phyloP scores from a whole-genome alignment of 2,329 filamentous ascomycete species.

The Venturia oleaginea region DNA sequence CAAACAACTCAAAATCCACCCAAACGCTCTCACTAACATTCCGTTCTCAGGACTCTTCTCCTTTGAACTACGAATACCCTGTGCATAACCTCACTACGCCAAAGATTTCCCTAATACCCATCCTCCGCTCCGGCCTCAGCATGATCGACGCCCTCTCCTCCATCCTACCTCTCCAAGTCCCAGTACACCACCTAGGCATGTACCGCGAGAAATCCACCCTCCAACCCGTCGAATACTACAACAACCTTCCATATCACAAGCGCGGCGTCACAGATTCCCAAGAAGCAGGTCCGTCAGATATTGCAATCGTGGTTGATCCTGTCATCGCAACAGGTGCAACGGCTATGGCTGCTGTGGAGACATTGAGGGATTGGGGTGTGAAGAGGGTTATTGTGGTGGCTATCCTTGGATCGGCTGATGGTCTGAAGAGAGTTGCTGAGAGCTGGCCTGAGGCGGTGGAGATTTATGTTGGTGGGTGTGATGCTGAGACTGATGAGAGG shows the following conservation, averaged over 20 bases:
- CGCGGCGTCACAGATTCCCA: constrained; percentile 32
- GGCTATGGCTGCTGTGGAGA: constrained; percentile 80
- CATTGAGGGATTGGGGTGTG: constrained; percentile 86
- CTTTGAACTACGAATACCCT: constrained; percentile 67
- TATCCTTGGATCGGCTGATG: constrained; percentile 63
- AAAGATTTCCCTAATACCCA: constrained; percentile 74
- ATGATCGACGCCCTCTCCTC: constrained; percentile 85
- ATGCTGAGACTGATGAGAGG: constrained; percentile 60
- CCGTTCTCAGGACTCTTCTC: constrained; percentile 57
- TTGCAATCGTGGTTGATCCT: constrained; percentile 83
- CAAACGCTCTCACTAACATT: not conserved
- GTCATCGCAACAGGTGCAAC: constrained; percentile 92
- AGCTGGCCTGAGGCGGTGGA: constrained; percentile 72
- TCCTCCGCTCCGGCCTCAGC: constrained; percentile 81
- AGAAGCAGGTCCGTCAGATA: constrained; percentile 36
- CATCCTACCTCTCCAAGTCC: constrained; percentile 69
- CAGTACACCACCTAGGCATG: constrained; percentile 87
- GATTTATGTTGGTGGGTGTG: constrained; percentile 75
- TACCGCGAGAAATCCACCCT: constrained; percentile 85
- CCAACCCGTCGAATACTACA: constrained; percentile 93
- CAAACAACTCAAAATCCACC: not conserved
- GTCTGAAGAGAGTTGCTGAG: constrained; percentile 60
- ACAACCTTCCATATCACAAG: constrained; percentile 77
- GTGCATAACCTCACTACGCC: constrained; percentile 54
- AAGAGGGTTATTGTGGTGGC: constrained; percentile 66